Percentiles rank a stretch among this genome's conserved stretches.
These are phyloP conservation scores for Amylostereum chailletii DNA, from an alignment of 1,284 basidiomycete genomes.

Conservation along the genomic window DNA sequence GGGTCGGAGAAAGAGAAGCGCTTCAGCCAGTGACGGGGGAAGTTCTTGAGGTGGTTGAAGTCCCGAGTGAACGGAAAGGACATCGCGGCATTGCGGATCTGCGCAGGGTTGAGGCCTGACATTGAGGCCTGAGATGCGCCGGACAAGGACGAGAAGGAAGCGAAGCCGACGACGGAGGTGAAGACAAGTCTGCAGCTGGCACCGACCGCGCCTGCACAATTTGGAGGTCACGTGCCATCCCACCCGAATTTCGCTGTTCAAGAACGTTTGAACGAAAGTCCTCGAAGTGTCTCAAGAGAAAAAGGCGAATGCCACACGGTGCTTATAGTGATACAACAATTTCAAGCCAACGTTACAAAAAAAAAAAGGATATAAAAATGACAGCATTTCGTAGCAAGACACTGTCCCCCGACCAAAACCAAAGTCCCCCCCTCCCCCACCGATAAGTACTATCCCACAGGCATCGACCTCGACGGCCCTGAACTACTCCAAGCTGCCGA, in stretches of 20 bases:
- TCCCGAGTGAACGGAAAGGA: slow-evolving; percentile 49
- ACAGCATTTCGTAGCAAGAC: background rate
- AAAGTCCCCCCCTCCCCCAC: background rate
- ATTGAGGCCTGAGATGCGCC: background rate
- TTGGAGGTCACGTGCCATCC: no score
- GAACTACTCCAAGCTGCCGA: slow-evolving; percentile 29
- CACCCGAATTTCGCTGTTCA: no score
- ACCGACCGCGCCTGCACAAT: background rate
- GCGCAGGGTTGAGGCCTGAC: slow-evolving; percentile 24
- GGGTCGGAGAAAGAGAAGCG: slow-evolving; percentile 24
- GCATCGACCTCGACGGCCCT: slow-evolving; percentile 10
- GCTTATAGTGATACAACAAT: background rate
- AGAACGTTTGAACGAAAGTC: no score
- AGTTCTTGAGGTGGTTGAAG: slow-evolving; percentile 53
- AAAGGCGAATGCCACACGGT: background rate
- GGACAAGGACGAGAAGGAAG: background rate
- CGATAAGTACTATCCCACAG: slow-evolving; percentile 11
- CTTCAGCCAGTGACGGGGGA: slow-evolving; percentile 35
- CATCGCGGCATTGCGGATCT: slow-evolving; percentile 39
- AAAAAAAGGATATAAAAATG: background rate
- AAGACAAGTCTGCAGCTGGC: background rate
- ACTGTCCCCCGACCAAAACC: background rate
- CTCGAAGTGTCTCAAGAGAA: background rate
- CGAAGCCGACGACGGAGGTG: background rate
- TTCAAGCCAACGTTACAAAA: background rate